Evolutionary conservation across 179 eudicot genomes (phyloP), one percentile per base, ranked within the genome.

Genomic region (Corrigiola litoralis): DNA sequence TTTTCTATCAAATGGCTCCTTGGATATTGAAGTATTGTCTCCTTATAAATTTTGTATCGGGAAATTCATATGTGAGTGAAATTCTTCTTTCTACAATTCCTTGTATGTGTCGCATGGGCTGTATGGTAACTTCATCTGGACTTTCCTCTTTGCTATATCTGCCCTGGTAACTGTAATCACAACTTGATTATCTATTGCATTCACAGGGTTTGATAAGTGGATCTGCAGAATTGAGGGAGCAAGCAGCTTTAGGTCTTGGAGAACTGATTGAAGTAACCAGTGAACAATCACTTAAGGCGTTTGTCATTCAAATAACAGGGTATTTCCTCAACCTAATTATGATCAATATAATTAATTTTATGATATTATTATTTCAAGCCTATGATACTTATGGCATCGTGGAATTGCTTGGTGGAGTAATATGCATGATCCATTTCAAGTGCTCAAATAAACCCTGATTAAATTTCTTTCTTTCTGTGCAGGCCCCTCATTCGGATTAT

Each of bases 261-360:
- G 99, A 94, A 65, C 74, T 94, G 75, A 88, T 94, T 71, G 99
- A 94, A 81, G 97, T 91, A 63, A 94, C 99, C 34, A 85, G 97
- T 27, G 99, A 94, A 71, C 71, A 85, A 69, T 72, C 97, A 44
- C 80, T 94, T 33, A 91, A 78, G 81, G 90, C 79, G 49, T 94
- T 94, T 79, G 97, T 94, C 31, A 91, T 94, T 60, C 95, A 91
- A 21, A 86, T 91, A 48, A 94, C 99, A 7, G 99, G 99, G 99
- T 94, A 79, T 37, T 75, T 25, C 23, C 3, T 24, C n/a, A n/a
- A n/a, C n/a, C n/a, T n/a, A n/a, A n/a, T n/a, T n/a, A n/a, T n/a
- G n/a, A n/a, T n/a, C n/a, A n/a, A n/a, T n/a, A n/a, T n/a, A n/a
- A n/a, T n/a, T n/a, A n/a, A n/a, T n/a, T n/a, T n/a, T n/a, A n/a